Percentiles rank a stretch among this genome's conserved stretches.
Evolutionary conservation across 257 asterid genomes (phyloP).

Genomic region (Gentiana macrophylla): DNA sequence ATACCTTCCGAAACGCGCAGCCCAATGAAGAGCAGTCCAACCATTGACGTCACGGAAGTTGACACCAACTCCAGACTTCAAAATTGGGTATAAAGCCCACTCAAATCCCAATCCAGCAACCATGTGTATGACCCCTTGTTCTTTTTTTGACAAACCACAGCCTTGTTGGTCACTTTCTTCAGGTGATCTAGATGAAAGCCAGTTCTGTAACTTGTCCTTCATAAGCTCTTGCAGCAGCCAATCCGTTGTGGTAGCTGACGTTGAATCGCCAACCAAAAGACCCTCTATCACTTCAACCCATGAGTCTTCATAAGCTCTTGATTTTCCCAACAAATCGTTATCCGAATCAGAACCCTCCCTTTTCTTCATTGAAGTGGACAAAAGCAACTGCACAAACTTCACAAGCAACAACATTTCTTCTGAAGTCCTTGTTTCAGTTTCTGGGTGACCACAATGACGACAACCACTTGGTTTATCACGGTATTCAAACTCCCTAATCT

Average conservation of each 20-base stretch:
- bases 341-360: slow-evolving; percentile 34
- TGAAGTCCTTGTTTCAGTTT: slow-evolving; percentile 37
- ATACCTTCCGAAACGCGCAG: slow-evolving; percentile 96
- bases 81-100: slow-evolving; percentile 89
- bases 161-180: slow-evolving; percentile 19
- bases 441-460: slow-evolving; percentile 29
- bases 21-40: slow-evolving; percentile 99
- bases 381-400: slow-evolving; percentile 74
- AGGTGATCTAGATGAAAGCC: slow-evolving; percentile 59
- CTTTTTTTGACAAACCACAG: slow-evolving; percentile 59
- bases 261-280: slow-evolving; percentile 45
- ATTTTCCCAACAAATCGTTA: slow-evolving; percentile 33
- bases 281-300: slow-evolving; percentile 65
- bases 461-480: slow-evolving; percentile 37
- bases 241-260: slow-evolving; percentile 45
- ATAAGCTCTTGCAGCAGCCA: slow-evolving; percentile 88
- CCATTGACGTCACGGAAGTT: slow-evolving; percentile 85
- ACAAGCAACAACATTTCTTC: slow-evolving; percentile 71
- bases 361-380: slow-evolving; percentile 27
- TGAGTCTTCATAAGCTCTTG: slow-evolving; percentile 40
- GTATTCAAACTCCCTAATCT: slow-evolving; percentile 75
- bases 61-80: slow-evolving; percentile 63
- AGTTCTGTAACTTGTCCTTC: slow-evolving; percentile 61
- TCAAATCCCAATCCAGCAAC: slow-evolving; percentile 88
- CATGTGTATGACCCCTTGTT: slow-evolving; percentile 90